Base-by-base conservation (phyloP, 495 filamentous ascomycete genomes). In the Astrocystis sublimbata region DNA sequence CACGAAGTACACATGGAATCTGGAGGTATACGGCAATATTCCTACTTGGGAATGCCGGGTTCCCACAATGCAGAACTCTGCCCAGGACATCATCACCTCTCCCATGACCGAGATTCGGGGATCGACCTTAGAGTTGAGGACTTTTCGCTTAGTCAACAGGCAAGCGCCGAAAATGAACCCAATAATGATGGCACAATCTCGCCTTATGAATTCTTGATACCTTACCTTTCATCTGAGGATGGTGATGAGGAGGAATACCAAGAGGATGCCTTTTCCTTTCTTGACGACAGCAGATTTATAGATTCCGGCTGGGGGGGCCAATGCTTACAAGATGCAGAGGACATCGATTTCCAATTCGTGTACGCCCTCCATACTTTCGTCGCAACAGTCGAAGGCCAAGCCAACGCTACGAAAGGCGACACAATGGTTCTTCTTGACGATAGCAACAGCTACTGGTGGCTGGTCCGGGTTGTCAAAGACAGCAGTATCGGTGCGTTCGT, bases 351-450 rank as follows among this genome's bases (percentile, higher is more conserved):
- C 76, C 93, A 98, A 68, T 97, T 98, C 76, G 94, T 99, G 58
- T 99, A 99, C 76, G 94, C 94, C 50, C 81, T 99, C 61, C 94
- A 97, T 75, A 98, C 92, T 26, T 99, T 99, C 70, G 90, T 94
- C 56, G 94, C 94, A 35, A 98, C 93, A 1, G 94, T 98, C 53
- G 96, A 99, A 76, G 94, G 94, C 6, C 94, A 99, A 76, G 94
- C 94, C 60, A 98, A 98, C 80, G 94, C 94, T 47, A 92, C 91
- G 9, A 99, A 99, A 79, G 94, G 94, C 33, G 94, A 99, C 69
- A 97, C 93, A 15, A 99, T 99, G 94, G 92, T 97, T n/a, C 85
- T 99, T 41, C 84, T 99, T n/a, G 94, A 98, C 72, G 94, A 99
- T 68, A 97, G 92, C 73, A 99, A 99, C 78, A 97, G 92, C 74